Evolutionary conservation across 2,329 filamentous ascomycete species (phyloP), one percentile per base, ranked within the genome.

Genomic region (Colletotrichum ledebouriae): DNA sequence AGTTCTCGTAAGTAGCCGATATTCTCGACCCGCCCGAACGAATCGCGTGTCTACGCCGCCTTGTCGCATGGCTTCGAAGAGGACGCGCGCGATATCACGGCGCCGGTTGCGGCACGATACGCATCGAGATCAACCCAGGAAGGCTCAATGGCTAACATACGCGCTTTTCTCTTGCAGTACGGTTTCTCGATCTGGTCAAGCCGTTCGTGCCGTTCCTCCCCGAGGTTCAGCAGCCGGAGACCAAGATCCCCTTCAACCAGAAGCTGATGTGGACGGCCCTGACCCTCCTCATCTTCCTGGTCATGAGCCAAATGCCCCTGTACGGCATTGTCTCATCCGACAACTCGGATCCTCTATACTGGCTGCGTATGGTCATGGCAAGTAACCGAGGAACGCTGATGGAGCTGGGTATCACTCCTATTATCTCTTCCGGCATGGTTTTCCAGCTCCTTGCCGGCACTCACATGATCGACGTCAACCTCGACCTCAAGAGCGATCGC

Each of bases 371-470:
- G 95, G 98, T 99, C 90, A 90, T 98, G 89, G 96, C 96, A 79
- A 97, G 94, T 92, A 99, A 99, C 83, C 90, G 94, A 78, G 94
- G 94, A 82, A 97, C 94, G 29, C 82, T 97, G 81, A 97, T 97
- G 94, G 94, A 97, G 80, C 80, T 97, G 85, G 94, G 94, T 86
- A 96, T 98, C 76, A 97, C 96, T 25, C 97, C 97, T 76, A 99
- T 99, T 83, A 98, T 99, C 84, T 98, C 96, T 70, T 98, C 96
- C 42, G 96, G 96, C 84, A 99, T 99, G 96, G 94, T 99, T 78
- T 99, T 99, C 90, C 96, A 99, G 91, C 94, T 99, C 78, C 93
- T 99, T 73, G 96, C 96, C 78, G 96, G 96, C 79, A 99, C 96
- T 82, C 96, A 99, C 89, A 92, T 98, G 86, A 98, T 99, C 84